A percentile compares a stretch with the other conserved stretches of the same genome.
phyloP scores from a whole-genome alignment of 495 filamentous ascomycete genomes.

The Lasiosphaeria miniovina region DNA sequence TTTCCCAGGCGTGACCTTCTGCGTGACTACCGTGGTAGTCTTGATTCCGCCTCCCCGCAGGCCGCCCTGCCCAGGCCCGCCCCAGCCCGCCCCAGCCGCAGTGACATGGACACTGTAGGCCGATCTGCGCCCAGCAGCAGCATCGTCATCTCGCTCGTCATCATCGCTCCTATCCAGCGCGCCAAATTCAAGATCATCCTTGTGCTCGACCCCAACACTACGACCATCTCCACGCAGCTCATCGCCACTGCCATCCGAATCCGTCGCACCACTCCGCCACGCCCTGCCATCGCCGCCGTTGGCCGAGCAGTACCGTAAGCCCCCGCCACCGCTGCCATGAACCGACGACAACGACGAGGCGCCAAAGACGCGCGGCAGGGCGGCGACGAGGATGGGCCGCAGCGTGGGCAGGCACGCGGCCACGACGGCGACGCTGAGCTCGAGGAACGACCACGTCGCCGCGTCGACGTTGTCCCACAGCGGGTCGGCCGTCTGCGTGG shows the following conservation, averaged over 20 bases:
- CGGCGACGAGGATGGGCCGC: constrained; percentile 15
- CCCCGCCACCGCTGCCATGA: neutral
- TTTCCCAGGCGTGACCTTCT: constrained; percentile 5
- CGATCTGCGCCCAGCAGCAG: neutral
- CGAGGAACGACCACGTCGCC: constrained; percentile 54
- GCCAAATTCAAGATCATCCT: neutral
- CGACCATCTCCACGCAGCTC: neutral
- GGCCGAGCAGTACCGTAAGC: neutral
- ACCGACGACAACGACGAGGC: neutral
- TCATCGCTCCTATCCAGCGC: neutral
- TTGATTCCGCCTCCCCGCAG: constrained; percentile 11
- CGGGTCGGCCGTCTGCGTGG: constrained; percentile 36
- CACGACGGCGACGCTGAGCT: constrained; percentile 53
- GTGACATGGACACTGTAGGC: constrained; percentile 8
- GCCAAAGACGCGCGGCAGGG: constrained; percentile 22
- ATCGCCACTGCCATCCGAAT: neutral
- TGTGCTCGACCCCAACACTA: neutral
- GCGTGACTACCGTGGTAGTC: constrained; percentile 14
- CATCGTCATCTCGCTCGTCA: neutral
- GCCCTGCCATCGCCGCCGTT: neutral
- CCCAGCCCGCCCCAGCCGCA: neutral
- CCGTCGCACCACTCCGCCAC: neutral
- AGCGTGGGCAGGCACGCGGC: constrained; percentile 53
- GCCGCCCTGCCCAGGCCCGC: neutral
- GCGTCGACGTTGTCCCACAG: constrained; percentile 48